phyloP scores from a whole-genome alignment of 2,329 filamentous ascomycete genomes.

The Epicoccum nigrum region DNA sequence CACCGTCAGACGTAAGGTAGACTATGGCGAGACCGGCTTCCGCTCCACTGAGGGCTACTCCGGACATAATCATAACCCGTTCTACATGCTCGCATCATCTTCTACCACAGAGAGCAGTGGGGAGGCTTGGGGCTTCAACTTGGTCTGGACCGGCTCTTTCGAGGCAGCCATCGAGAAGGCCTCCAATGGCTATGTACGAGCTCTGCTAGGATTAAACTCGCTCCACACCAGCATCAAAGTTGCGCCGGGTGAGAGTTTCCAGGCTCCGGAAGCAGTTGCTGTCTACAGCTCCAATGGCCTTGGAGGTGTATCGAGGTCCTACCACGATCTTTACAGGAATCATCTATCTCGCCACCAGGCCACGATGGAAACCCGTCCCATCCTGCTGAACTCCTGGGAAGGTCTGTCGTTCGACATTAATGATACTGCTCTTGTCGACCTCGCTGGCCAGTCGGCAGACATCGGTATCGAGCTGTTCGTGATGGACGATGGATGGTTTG shows the following conservation, averaged over 20 bases:
- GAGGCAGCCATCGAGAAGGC: conserved; percentile 66
- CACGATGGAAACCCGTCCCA: conserved; percentile 59
- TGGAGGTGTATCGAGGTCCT: conserved; percentile 66
- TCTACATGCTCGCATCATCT: conserved; percentile 63
- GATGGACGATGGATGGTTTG: conserved; percentile 71
- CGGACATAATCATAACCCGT: conserved; percentile 69
- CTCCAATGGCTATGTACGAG: conserved; percentile 66
- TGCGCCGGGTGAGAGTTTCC: conserved; percentile 61
- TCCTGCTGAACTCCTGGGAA: conserved; percentile 71
- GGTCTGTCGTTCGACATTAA: conserved; percentile 66
- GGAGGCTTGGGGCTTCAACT: conserved; percentile 68
- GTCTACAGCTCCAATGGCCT: conserved; percentile 66
- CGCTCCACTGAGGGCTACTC: conserved; percentile 67
- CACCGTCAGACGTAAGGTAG: conserved; percentile 60
- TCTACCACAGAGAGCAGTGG: conserved; percentile 66
- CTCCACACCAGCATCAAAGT: conserved; percentile 65
- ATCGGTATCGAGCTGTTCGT: conserved; percentile 69
- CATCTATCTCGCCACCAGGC: conserved; percentile 65
- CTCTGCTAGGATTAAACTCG: conserved; percentile 66
- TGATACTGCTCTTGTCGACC: conserved; percentile 59
- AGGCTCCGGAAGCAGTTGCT: conserved; percentile 67
- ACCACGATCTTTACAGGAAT: conserved; percentile 66
- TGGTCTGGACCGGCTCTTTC: conserved; percentile 70
- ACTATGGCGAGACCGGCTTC: conserved; percentile 64
- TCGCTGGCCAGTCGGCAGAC: conserved; percentile 63